Evolutionary conservation across 768 basidiomycete species (phyloP).

Genomic region (Naganishia antarctica): DNA sequence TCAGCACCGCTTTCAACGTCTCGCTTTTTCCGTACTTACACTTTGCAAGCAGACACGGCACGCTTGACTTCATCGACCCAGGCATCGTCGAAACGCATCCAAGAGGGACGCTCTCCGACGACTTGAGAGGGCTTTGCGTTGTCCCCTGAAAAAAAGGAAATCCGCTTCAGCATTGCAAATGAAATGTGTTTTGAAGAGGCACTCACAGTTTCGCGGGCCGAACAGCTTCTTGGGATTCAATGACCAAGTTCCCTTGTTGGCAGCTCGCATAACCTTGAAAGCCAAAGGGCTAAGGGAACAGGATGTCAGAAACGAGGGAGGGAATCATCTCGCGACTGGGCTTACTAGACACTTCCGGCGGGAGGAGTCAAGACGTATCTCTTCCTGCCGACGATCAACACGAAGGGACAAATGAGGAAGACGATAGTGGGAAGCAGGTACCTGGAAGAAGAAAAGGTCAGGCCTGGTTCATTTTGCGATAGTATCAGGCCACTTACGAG

Average conservation of each 20-base stretch:
- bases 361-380: slow-evolving; percentile 37
- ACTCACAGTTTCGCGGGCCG: slow-evolving; percentile 25
- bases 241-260: slow-evolving; percentile 17
- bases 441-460: neutral
- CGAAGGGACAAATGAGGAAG: slow-evolving; percentile 36
- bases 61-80: slow-evolving; percentile 28
- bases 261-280: slow-evolving; percentile 3
- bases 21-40: neutral
- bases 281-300: slow-evolving; percentile 15
- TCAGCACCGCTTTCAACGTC: neutral
- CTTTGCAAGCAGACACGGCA: slow-evolving; percentile 25
- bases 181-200: neutral
- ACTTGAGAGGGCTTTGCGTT: slow-evolving; percentile 18
- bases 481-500: neutral
- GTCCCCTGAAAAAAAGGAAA: neutral
- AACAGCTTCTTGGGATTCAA: slow-evolving; percentile 22
- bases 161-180: neutral
- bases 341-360: slow-evolving; percentile 26
- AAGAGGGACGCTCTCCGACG: slow-evolving; percentile 8
- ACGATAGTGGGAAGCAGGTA: slow-evolving; percentile 32
- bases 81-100: slow-evolving; percentile 26
- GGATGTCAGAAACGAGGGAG: neutral
- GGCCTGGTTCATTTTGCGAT: neutral
- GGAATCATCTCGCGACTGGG: neutral
- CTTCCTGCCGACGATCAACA: slow-evolving; percentile 36